phyloP scores from a whole-genome alignment of 495 filamentous ascomycete genomes.

The Podospora anserina region DNA sequence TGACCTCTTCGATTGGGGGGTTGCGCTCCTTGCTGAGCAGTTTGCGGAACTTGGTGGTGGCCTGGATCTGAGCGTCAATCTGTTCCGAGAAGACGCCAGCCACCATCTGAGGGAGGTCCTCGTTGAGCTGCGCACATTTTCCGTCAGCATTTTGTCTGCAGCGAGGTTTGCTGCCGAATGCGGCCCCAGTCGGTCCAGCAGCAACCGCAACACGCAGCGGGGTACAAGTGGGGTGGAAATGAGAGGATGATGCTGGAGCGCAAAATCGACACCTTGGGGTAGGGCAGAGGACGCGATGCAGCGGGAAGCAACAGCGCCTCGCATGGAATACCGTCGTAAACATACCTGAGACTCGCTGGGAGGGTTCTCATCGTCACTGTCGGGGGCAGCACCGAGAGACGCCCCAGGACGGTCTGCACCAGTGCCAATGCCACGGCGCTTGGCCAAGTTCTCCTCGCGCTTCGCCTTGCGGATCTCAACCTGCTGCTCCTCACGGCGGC shows the following conservation, averaged over 20 bases:
- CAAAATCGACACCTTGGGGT: neutral
- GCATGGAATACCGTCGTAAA: constrained; percentile 19
- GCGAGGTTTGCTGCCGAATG: constrained; percentile 10
- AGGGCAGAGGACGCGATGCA: constrained; percentile 3
- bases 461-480: constrained; percentile 98
- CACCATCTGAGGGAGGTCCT: constrained; percentile 98
- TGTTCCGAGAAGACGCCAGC: constrained; percentile 96
- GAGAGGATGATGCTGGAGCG: constrained; percentile 15
- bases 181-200: constrained; percentile 16
- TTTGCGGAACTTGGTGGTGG: constrained; percentile 99
- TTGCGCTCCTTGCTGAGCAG: constrained; percentile 98
- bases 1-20: constrained; percentile 97
- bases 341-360: constrained; percentile 96
- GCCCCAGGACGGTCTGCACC: constrained; percentile 80
- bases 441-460: constrained; percentile 96
- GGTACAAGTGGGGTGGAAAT: constrained; percentile 28
- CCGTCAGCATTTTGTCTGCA: constrained; percentile 31
- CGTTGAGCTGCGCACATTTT: constrained; percentile 68
- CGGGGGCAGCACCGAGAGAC: constrained; percentile 78
- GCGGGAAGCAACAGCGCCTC: neutral
- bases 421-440: constrained; percentile 85
- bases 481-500: constrained; percentile 97
- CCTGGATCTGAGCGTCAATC: constrained; percentile 95
- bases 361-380: constrained; percentile 94
- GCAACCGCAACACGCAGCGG: constrained; percentile 27